Evolutionary conservation across 1,139 yeast genomes (phyloP), one percentile per base, ranked within the genome.

Genomic region (Saccharomyces hybrid): DNA sequence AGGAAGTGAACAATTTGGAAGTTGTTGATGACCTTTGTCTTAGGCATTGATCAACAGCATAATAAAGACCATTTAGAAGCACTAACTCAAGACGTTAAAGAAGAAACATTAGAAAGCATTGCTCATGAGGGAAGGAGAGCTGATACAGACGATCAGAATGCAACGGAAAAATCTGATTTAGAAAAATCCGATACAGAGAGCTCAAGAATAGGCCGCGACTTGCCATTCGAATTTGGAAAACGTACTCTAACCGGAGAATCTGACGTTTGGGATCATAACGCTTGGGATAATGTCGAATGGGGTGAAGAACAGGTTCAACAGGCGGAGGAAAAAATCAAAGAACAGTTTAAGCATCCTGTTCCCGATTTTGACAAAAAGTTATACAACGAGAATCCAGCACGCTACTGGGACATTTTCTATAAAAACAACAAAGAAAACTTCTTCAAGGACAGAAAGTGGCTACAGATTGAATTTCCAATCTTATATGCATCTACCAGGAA

Each of bases 211-310:
- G 95, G 97, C 1, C 87, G 93, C 58, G 98, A 93, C 62, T 77
- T 82, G 38, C 98, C 99, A 2, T 93, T 88, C 71, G 84, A 85
- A 16, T 93, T 93, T 70, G 99, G 99, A 5, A 95, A 89, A 68
- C 76, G 99, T 54, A 81, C 74, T 61, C 75, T 93, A 57, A 79
- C 79, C 5, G 81, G 84, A 50, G 86, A 83, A 38, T 83, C 85
- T 4, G 91, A 89, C 48, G 96, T 95, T 1, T 93, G 96, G 83
- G 80, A 81, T 59, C 96, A 88, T 68, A 93, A 93, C 70, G 99
- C 99, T 0, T 93, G 99, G 83, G 99, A 93, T 69, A 96, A 95
- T 68, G 97, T 90, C 23, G 97, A 90, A 67, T 91, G 97, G 97
- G 98, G 96, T 50, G 90, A 86, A 51, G 96, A 89, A 63, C 98